phyloP scores from a whole-genome alignment of 495 filamentous ascomycete genomes.

The Lasiosphaeria miniovina region DNA sequence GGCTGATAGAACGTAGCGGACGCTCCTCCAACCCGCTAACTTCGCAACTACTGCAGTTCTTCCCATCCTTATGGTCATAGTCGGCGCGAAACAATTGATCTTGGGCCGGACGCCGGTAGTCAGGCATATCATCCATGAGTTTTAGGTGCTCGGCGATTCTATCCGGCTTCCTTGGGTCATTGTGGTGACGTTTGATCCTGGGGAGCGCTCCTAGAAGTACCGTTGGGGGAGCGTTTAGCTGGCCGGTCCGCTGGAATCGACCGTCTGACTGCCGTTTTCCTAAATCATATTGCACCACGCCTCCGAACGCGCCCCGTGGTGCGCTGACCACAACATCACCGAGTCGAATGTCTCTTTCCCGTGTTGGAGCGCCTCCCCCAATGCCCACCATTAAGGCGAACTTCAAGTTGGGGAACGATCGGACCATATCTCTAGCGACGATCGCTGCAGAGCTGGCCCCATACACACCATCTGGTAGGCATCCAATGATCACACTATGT shows the following conservation, averaged over 20 bases:
- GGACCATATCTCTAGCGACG: slow-evolving; percentile 30
- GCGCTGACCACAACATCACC: slow-evolving; percentile 44
- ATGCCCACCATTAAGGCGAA: slow-evolving; percentile 48
- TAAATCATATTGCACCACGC: slow-evolving; percentile 40
- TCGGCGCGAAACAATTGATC: slow-evolving; percentile 21
- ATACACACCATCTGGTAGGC: slow-evolving; percentile 15
- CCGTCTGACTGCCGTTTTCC: slow-evolving; percentile 22
- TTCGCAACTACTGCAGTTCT: slow-evolving; percentile 9
- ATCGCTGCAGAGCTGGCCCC: slow-evolving; percentile 35
- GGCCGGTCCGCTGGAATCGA: slow-evolving; percentile 21
- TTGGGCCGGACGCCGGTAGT: too few relatives aligned
- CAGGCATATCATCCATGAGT: too few relatives aligned
- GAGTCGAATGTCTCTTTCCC: slow-evolving; percentile 30
- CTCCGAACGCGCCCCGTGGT: slow-evolving; percentile 20
- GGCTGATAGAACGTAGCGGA: too few relatives aligned
- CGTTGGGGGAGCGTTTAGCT: slow-evolving; percentile 26
- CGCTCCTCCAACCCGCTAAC: too few relatives aligned
- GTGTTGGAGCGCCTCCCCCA: slow-evolving; percentile 39
- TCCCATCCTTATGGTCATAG: slow-evolving; percentile 16
- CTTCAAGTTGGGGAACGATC: slow-evolving; percentile 38
- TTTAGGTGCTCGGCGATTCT: too few relatives aligned
- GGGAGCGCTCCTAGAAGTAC: slow-evolving; percentile 5
- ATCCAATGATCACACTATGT: slow-evolving; percentile 42
- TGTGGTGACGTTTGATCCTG: too few relatives aligned
- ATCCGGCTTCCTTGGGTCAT: too few relatives aligned